A percentile compares a stretch with the other conserved stretches of the same genome.
These are phyloP conservation scores for Aspergillus sp. DNA, from an alignment of 2,329 filamentous ascomycete genomes.

Conservation along the genomic window DNA sequence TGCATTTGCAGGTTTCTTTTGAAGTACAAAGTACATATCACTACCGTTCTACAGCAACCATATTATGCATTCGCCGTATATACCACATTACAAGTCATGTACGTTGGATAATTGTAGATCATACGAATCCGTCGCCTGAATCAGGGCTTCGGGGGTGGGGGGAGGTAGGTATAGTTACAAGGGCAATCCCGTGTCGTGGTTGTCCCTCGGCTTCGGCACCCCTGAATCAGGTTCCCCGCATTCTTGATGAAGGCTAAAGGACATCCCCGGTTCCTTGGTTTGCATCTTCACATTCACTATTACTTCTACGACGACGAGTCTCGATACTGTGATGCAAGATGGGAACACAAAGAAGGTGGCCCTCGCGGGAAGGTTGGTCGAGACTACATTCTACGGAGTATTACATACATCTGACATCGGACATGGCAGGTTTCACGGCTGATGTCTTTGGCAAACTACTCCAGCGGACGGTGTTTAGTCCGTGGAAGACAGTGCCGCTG, in stretches of 20 bases:
- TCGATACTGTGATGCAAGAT: background rate
- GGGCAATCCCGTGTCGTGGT: too few species aligned
- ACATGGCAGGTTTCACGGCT: constrained; percentile 43
- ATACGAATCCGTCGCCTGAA: too few species aligned
- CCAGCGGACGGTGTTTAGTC: constrained; percentile 56
- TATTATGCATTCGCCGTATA: too few species aligned
- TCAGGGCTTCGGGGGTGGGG: too few species aligned
- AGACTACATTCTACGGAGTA: background rate
- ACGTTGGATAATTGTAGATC: too few species aligned
- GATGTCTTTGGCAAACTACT: constrained; percentile 54
- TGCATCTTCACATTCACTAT: too few species aligned
- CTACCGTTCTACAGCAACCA: too few species aligned
- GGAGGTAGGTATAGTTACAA: too few species aligned
- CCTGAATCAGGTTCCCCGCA: background rate
- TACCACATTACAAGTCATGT: too few species aligned
- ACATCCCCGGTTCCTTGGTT: background rate
- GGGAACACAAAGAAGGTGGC: constrained; percentile 10
- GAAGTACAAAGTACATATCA: too few species aligned
- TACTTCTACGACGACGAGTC: too few species aligned
- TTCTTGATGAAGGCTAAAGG: background rate
- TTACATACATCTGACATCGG: background rate
- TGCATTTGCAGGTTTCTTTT: too few species aligned
- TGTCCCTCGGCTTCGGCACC: background rate
- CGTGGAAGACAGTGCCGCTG: constrained; percentile 55
- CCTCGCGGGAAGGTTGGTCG: constrained; percentile 25